A percentile compares a stretch with the other conserved stretches of the same genome.
phyloP scores from a whole-genome alignment of 805 yeast species.

The Wickerhamiella vanderwaltii region DNA sequence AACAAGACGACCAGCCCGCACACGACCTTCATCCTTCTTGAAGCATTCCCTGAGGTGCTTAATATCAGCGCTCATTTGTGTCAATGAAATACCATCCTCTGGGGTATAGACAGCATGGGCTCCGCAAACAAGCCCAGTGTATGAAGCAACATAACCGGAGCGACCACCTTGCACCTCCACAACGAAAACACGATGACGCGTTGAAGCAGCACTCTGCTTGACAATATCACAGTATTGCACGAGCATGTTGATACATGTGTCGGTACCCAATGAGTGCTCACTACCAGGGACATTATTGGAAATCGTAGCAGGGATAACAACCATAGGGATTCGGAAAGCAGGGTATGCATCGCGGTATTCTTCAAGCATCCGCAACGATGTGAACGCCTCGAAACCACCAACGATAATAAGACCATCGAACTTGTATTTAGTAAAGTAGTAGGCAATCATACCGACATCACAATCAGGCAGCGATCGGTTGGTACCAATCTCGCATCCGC shows the following conservation, averaged over 20 bases:
- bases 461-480: slow-evolving; percentile 74
- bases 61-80: slow-evolving; percentile 65
- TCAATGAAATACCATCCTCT: slow-evolving; percentile 61
- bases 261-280: slow-evolving; percentile 88
- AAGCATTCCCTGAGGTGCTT: slow-evolving; percentile 55
- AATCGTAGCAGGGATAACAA: slow-evolving; percentile 86
- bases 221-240: slow-evolving; percentile 90
- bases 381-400: slow-evolving; percentile 97
- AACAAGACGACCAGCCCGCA: slow-evolving; percentile 73
- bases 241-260: slow-evolving; percentile 86
- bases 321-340: slow-evolving; percentile 87
- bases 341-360: slow-evolving; percentile 71
- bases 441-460: slow-evolving; percentile 85
- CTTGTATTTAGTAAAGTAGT: slow-evolving; percentile 75
- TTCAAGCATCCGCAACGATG: slow-evolving; percentile 68
- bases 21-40: slow-evolving; percentile 61
- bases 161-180: slow-evolving; percentile 98
- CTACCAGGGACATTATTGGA: slow-evolving; percentile 99
- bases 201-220: slow-evolving; percentile 88
- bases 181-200: slow-evolving; percentile 87
- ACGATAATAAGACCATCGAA: slow-evolving; percentile 83
- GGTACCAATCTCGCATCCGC: slow-evolving; percentile 97
- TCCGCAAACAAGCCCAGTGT: slow-evolving; percentile 74
- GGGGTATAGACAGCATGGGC: slow-evolving; percentile 88
- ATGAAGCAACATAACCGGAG: slow-evolving; percentile 86